Percentiles rank a stretch among this genome's conserved stretches.
Evolutionary conservation across 129 eudicot genomes (phyloP).

Genomic region (Gnaphalium uliginosum): DNA sequence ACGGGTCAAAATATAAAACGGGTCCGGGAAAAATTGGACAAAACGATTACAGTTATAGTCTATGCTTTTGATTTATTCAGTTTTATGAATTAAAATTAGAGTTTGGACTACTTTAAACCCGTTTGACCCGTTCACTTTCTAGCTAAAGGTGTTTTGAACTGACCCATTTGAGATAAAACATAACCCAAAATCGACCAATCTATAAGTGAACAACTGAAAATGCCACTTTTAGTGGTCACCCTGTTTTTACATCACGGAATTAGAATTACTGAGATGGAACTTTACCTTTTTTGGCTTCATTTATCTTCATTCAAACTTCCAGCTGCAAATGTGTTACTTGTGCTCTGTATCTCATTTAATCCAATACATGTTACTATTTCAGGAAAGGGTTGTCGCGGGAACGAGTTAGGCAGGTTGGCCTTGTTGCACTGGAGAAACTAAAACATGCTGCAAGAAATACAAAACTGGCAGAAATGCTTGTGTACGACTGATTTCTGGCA

Average conservation of each 20-base stretch:
- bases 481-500: constrained; percentile 40
- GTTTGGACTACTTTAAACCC: neutral
- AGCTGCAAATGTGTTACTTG: constrained; percentile 13
- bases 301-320: neutral
- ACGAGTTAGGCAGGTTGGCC: constrained; percentile 94
- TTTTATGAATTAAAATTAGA: neutral
- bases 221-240: neutral
- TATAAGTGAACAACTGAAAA: neutral
- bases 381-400: constrained; percentile 96
- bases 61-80: neutral
- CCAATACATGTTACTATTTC: constrained; percentile 18
- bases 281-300: neutral
- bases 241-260: neutral
- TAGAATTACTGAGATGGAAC: neutral
- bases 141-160: neutral
- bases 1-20: neutral
- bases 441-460: constrained; percentile 84
- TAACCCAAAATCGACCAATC: neutral
- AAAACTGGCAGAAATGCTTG: constrained; percentile 76
- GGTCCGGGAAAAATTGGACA: neutral
- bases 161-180: neutral
- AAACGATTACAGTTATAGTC: neutral
- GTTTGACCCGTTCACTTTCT: neutral
- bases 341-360: neutral
- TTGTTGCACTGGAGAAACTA: constrained; percentile 91